These are phyloP conservation scores for Tetragonia tetragonoides DNA, from an alignment of 148 eudicot genomes.

Conservation along the genomic window DNA sequence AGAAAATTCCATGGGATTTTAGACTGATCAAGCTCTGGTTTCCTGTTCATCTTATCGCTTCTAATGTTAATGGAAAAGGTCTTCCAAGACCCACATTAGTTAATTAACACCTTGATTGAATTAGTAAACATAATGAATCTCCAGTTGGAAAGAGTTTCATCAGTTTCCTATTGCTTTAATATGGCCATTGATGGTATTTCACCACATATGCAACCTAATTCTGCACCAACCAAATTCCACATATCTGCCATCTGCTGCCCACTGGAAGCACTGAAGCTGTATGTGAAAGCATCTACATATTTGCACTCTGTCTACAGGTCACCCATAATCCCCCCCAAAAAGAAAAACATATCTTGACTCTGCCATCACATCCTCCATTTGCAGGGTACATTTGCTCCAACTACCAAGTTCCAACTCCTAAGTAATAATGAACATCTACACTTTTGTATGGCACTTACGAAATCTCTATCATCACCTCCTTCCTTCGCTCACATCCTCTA, in stretches of 20 bases:
- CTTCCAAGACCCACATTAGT: not conserved
- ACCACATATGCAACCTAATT: not conserved
- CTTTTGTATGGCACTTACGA: no score
- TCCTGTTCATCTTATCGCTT: not conserved
- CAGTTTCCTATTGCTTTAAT: not conserved
- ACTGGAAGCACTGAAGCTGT: no score
- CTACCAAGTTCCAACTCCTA: not conserved
- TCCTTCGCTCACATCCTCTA: no score
- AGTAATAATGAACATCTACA: no score
- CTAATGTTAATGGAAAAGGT: not conserved
- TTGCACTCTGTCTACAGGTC: not conserved
- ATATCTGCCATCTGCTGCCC: no score
- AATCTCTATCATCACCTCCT: no score
- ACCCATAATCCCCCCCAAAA: no score
- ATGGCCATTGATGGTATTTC: not conserved
- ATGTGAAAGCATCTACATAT: no score
- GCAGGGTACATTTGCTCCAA: not conserved
- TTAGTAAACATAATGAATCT: not conserved
- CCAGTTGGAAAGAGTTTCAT: not conserved
- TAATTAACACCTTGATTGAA: not conserved
- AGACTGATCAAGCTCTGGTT: not conserved
- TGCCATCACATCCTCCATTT: not conserved
- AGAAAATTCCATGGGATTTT: not conserved
- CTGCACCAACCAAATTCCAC: no score
- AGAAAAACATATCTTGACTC: not conserved